Evolutionary conservation across 2,329 filamentous ascomycete genomes (phyloP).

Genomic region (Orbilia blumenaviensis): DNA sequence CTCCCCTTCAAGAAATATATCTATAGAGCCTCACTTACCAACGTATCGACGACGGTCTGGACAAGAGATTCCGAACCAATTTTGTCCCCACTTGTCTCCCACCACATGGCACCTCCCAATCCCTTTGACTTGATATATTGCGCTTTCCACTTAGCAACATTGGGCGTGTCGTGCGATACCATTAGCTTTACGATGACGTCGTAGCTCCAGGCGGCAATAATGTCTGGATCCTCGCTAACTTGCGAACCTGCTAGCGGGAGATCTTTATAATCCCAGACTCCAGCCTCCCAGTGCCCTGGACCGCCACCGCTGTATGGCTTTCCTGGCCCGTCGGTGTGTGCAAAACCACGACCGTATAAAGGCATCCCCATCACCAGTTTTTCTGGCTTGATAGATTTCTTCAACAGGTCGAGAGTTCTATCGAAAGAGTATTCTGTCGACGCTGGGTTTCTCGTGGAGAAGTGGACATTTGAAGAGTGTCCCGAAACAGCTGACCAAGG

Average conservation of each 20-base stretch:
- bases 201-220: constrained; percentile 81
- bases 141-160: constrained; percentile 74
- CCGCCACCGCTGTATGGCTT: constrained; percentile 75
- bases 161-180: constrained; percentile 80
- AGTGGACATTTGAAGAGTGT: constrained; percentile 83
- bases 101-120: constrained; percentile 96
- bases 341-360: constrained; percentile 86
- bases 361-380: constrained; percentile 95
- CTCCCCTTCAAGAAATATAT: too few species aligned
- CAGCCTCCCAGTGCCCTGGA: constrained; percentile 82
- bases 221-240: constrained; percentile 71
- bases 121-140: constrained; percentile 72
- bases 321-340: constrained; percentile 79
- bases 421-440: constrained; percentile 82
- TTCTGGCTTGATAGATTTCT: constrained; percentile 66
- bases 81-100: constrained; percentile 86
- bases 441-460: constrained; percentile 67
- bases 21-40: constrained; percentile 17
- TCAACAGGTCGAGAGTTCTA: constrained; percentile 76
- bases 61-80: constrained; percentile 34
- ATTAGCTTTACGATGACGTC: constrained; percentile 71
- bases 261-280: constrained; percentile 88
- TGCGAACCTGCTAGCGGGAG: constrained; percentile 74
- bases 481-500: constrained; percentile 78
- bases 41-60: constrained; percentile 23